Evolutionary conservation across 2,329 filamentous ascomycete genomes (phyloP).

Genomic region (Colletotrichum orbiculare): DNA sequence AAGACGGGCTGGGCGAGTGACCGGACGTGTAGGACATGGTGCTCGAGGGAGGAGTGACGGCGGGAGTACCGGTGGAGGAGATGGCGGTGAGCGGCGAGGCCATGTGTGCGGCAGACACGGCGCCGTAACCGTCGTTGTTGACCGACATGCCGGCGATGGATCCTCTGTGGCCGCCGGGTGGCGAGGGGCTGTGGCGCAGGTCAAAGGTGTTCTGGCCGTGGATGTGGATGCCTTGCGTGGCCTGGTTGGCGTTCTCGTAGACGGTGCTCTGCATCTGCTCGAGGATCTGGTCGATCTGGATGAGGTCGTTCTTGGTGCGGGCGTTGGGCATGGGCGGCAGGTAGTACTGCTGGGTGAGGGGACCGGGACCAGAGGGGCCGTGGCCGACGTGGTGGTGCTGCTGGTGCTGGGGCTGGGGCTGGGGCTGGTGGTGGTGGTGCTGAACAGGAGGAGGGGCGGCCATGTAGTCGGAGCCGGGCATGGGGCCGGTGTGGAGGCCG

Average conservation of each 20-base stretch:
- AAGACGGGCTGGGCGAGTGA: conserved; percentile 80
- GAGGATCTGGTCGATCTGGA: conserved; percentile 94
- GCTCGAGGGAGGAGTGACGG: conserved; percentile 80
- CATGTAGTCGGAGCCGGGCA: conserved; percentile 66
- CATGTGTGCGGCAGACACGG: conserved; percentile 65
- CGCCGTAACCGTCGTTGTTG: conserved; percentile 50
- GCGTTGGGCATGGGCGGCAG: conserved; percentile 88
- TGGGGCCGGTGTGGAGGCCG: conserved; percentile 66
- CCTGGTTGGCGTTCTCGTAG: conserved; percentile 89
- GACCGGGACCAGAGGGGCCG: conserved; percentile 64
- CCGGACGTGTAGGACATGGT: conserved; percentile 81
- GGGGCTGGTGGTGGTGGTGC: conserved; percentile 25
- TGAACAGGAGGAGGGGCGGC: conserved; percentile 41
- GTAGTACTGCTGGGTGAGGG: conserved; percentile 83
- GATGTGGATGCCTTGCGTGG: conserved; percentile 82
- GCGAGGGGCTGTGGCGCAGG: conserved; percentile 68
- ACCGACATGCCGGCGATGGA: conserved; percentile 47
- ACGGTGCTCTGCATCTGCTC: conserved; percentile 97
- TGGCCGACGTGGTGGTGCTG: conserved; percentile 61
- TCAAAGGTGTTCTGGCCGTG: conserved; percentile 74
- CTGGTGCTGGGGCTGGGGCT: conserved; percentile 16
- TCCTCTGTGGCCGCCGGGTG: conserved; percentile 54
- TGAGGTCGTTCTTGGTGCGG: conserved; percentile 91
- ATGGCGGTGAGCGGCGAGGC: conserved; percentile 70
- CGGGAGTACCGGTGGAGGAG: conserved; percentile 76